Base-by-base conservation (phyloP, 2,329 filamentous ascomycete genomes). In the Cladobotryum protrusum region DNA sequence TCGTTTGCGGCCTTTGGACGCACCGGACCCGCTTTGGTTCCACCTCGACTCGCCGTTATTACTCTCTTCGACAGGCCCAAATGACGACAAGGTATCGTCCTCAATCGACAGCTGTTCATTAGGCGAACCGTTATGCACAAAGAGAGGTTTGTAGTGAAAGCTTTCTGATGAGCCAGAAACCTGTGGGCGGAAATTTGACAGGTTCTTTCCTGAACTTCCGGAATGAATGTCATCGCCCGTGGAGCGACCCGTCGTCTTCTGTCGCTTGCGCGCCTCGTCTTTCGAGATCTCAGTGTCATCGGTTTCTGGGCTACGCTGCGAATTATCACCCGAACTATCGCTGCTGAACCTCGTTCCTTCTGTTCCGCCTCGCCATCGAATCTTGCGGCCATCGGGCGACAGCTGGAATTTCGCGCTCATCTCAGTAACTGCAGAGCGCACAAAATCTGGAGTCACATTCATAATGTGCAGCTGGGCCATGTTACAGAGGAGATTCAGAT, bases 391-490 rank as follows among this genome's bases (percentile, higher is more conserved):
- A 58, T 93, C 89, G 0, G 73, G 72, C 0, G 88, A 92, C 0
- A 95, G 64, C 62, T 95, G 87, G 46, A 95, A 83, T 58, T 86
- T 87, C 17, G 78, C 77, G 59, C 87, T 92, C 56, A 83, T 79
- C 45, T 86, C 81, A 1, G 74, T 71, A 1, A 95, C 75, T 0
- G 89, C 86, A 34, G 79, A 79, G 51, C 86, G 83, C 36, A 93
- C 82, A 59, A 92, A 92, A 24, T 85, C 82, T 0, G 84, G 77
- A 0, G 89, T 90, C 1, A 95, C 88, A 52, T 89, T 91, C 57
- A 93, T 77, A 0, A 90, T 92, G 59, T 95, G 89, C 15, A 95
- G 71, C 66, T 95, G 89, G 0, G 89, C 89, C 73, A 95, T 78
- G 60, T 86, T 90, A 62, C 85, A 83, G 1, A 95, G 74, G 1